Conservation (phyloP, 2,329 filamentous ascomycete genomes). For the Dothistroma septosporum region DNA sequence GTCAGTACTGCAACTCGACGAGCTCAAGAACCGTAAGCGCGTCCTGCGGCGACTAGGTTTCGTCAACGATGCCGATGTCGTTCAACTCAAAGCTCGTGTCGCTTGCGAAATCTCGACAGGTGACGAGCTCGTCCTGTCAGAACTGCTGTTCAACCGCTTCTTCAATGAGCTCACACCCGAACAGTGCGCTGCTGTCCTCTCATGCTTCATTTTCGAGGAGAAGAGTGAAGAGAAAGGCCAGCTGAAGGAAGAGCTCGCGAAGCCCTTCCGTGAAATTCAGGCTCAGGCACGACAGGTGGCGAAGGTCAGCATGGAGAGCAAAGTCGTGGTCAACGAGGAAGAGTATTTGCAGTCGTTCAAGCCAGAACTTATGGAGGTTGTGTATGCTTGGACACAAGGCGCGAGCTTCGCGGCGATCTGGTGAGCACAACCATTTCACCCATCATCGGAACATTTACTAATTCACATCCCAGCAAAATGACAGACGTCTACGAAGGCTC, state of each 20-base stretch:
- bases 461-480: constrained; percentile 74
- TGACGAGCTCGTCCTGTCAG: constrained; percentile 87
- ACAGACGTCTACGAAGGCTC: constrained; percentile 97
- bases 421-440: constrained; percentile 51
- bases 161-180: constrained; percentile 94
- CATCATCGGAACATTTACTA: neutral
- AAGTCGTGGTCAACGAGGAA: constrained; percentile 89
- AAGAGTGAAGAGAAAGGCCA: constrained; percentile 71
- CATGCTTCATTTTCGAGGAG: constrained; percentile 96
- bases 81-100: constrained; percentile 93
- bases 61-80: constrained; percentile 91
- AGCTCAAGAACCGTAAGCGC: constrained; percentile 92
- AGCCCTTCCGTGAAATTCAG: constrained; percentile 82
- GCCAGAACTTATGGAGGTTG: constrained; percentile 95
- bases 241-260: constrained; percentile 77
- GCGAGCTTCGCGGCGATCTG: constrained; percentile 90
- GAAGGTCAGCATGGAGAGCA: constrained; percentile 92
- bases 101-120: constrained; percentile 97
- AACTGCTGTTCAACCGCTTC: constrained; percentile 93
- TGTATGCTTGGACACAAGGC: constrained; percentile 85
- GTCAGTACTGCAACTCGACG: constrained; percentile 87
- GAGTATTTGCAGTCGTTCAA: constrained; percentile 88
- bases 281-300: constrained; percentile 82
- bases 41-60: constrained; percentile 91
- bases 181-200: constrained; percentile 78